Percentiles rank a stretch among this genome's conserved stretches.
phyloP scores from a whole-genome alignment of 495 filamentous ascomycete genomes.

The Lasiosphaeria ovina region DNA sequence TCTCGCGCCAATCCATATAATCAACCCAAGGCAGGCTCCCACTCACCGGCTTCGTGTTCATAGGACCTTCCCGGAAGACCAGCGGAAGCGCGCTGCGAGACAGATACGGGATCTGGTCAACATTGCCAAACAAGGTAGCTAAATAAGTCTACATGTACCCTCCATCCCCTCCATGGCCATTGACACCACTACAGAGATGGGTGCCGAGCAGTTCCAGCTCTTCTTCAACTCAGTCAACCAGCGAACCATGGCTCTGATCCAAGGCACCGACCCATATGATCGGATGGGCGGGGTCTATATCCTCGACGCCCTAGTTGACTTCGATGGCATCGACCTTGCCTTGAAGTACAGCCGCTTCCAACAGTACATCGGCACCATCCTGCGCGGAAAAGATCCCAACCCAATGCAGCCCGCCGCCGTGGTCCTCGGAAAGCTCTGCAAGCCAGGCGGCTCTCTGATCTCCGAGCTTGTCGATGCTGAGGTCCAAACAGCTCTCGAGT shows the following conservation, averaged over 20 bases:
- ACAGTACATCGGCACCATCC: conserved; percentile 79
- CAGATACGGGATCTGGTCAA: conserved; percentile 43
- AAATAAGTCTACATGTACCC: neutral
- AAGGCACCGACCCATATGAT: conserved; percentile 80
- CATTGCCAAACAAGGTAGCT: conserved; percentile 38
- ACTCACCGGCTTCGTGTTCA: too few relatives aligned
- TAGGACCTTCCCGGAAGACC: conserved; percentile 33
- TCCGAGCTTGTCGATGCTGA: conserved; percentile 96
- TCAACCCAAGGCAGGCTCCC: too few relatives aligned
- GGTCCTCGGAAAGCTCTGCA: conserved; percentile 83
- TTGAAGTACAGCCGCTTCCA: conserved; percentile 93
- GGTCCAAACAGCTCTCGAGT: conserved; percentile 90
- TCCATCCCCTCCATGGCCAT: neutral
- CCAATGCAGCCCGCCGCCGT: conserved; percentile 85
- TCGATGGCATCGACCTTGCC: conserved; percentile 90
- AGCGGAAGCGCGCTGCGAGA: conserved; percentile 41
- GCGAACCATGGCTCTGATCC: conserved; percentile 72
- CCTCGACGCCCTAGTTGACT: conserved; percentile 88
- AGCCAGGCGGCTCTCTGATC: conserved; percentile 88
- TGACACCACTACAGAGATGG: conserved; percentile 59
- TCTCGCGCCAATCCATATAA: too few relatives aligned
- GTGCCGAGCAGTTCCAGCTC: conserved; percentile 69
- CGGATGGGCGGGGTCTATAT: conserved; percentile 88
- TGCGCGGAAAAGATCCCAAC: conserved; percentile 82
- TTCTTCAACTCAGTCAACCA: conserved; percentile 78